Conservation (phyloP, 441 rosid genomes). For the Syzygium malaccense region DNA sequence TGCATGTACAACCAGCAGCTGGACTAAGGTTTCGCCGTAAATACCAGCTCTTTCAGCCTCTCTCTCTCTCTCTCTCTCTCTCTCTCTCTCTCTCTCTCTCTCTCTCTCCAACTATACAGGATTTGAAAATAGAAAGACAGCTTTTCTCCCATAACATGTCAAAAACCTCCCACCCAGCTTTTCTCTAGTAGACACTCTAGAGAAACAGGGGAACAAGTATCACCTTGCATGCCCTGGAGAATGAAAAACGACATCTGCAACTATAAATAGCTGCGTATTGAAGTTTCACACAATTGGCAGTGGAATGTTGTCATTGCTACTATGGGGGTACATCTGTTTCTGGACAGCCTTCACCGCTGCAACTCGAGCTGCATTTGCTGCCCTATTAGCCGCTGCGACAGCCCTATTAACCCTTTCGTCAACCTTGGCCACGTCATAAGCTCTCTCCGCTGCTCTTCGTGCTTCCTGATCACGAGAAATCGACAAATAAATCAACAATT, state of each 20-base stretch:
- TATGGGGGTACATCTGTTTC: constrained; percentile 49
- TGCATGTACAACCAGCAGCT: neutral
- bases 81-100: neutral
- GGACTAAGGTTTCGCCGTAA: neutral
- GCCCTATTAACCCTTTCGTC: constrained; percentile 88
- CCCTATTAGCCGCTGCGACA: constrained; percentile 73
- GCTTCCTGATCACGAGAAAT: constrained; percentile 52
- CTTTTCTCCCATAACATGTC: neutral
- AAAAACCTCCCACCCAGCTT: neutral
- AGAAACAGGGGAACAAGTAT: neutral
- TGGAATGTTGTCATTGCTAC: constrained; percentile 36
- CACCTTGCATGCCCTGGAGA: neutral
- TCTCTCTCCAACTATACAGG: neutral
- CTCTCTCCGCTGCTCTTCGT: constrained; percentile 64
- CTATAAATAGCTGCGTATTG: neutral
- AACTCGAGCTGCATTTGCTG: constrained; percentile 89
- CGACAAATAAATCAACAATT: neutral
- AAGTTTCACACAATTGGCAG: constrained; percentile 36
- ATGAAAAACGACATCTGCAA: neutral
- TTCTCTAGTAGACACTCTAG: neutral
- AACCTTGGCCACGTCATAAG: constrained; percentile 80
- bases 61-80: neutral
- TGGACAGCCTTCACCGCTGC: constrained; percentile 82
- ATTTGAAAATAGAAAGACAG: neutral
- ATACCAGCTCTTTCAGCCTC: neutral